These are phyloP conservation scores for Fusarium annulatum DNA, from an alignment of 2,329 filamentous ascomycete species.

Conservation along the genomic window DNA sequence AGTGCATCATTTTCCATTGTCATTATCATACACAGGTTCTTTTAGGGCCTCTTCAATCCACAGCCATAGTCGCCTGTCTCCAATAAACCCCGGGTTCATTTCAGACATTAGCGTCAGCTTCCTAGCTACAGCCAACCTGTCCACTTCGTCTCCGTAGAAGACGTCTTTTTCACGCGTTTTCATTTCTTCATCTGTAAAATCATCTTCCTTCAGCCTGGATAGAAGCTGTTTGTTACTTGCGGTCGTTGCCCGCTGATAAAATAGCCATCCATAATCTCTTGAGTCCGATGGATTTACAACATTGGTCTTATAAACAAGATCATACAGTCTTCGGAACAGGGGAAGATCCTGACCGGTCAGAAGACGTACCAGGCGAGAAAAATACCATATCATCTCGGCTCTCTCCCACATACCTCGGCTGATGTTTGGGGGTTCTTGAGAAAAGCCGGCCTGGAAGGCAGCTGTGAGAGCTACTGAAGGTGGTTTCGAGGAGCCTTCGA, in stretches of 20 bases:
- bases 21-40: rapidly evolving
- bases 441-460: constrained; percentile 1
- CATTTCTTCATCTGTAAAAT: constrained; percentile 1
- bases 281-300: background rate
- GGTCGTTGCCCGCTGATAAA: constrained; percentile 12
- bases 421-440: background rate
- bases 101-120: background rate
- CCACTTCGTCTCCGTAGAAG: background rate
- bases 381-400: constrained; percentile 23
- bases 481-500: background rate
- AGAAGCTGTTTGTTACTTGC: constrained; percentile 21
- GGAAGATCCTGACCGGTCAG: constrained; percentile 32
- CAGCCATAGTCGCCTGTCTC: background rate
- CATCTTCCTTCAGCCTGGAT: constrained; percentile 15
- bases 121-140: background rate
- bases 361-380: constrained; percentile 25
- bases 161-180: background rate
- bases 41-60: background rate
- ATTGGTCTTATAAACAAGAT: constrained; percentile 6
- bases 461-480: background rate
- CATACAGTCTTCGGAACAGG: constrained; percentile 21
- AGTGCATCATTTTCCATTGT: background rate
- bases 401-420: background rate
- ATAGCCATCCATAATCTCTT: constrained; percentile 4
- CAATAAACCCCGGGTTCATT: background rate